Evolutionary conservation across 345 rosid species (phyloP).

Genomic region (Hevea brasiliensis): DNA sequence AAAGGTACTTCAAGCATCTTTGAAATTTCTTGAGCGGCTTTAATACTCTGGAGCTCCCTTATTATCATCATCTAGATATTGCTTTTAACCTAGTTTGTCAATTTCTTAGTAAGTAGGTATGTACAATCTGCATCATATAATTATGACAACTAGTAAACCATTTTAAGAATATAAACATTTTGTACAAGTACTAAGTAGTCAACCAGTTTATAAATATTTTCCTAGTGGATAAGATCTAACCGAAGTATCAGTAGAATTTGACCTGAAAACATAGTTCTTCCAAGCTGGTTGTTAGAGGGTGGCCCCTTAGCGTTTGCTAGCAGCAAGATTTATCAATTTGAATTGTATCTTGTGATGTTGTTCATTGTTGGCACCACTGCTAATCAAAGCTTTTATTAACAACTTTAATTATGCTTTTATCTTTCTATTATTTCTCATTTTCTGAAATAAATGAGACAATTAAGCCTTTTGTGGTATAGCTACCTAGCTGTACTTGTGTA

Average conservation of each 20-base stretch:
- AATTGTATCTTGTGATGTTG: background rate
- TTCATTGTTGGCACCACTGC: conserved; percentile 2
- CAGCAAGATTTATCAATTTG: background rate
- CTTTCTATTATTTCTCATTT: background rate
- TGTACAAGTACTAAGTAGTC: too few species aligned
- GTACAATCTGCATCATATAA: background rate
- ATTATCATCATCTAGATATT: background rate
- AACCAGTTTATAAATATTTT: background rate
- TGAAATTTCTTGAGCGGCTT: conserved; percentile 6
- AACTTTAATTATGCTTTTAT: background rate
- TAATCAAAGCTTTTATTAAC: background rate
- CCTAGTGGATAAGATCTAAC: background rate
- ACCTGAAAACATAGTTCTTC: background rate
- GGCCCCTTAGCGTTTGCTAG: background rate
- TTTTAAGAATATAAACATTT: too few species aligned
- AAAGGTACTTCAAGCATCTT: conserved; percentile 49
- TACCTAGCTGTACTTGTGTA: background rate
- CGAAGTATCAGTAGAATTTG: background rate
- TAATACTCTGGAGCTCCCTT: conserved; percentile 5
- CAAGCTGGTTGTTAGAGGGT: background rate
- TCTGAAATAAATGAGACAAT: background rate
- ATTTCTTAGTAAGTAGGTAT: background rate
- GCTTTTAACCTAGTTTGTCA: background rate
- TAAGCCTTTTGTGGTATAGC: background rate
- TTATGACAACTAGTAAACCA: background rate